Evolutionary conservation across 2,329 filamentous ascomycete genomes (phyloP).

Genomic region (Sarocladium oryzae): DNA sequence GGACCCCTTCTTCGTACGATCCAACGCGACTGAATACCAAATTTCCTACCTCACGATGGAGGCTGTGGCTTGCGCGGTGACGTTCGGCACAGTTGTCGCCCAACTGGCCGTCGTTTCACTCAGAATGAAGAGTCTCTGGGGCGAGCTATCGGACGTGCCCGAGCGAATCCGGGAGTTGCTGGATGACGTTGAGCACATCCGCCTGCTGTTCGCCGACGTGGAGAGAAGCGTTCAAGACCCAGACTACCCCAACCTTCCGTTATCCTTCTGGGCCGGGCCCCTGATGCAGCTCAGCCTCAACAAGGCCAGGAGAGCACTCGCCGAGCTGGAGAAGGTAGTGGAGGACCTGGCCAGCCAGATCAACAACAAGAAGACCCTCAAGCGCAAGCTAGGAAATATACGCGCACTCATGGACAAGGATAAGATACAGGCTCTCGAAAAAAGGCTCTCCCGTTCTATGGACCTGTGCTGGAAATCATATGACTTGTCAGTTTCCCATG

Average conservation of each 20-base stretch:
- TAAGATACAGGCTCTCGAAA: background rate
- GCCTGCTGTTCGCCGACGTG: conserved; percentile 4
- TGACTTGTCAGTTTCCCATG: background rate
- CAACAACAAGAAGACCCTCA: background rate
- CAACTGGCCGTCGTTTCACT: background rate
- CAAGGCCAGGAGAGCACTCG: background rate
- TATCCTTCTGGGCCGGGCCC: conserved; percentile 5
- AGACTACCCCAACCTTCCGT: background rate
- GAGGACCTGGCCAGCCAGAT: background rate
- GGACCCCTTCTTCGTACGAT: no score
- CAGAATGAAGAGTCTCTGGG: conserved; percentile 4
- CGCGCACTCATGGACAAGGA: background rate
- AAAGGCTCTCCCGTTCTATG: background rate
- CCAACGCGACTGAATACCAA: background rate
- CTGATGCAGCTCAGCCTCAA: conserved; percentile 6
- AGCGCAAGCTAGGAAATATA: background rate
- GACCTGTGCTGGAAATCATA: conserved; percentile 2
- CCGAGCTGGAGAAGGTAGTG: background rate
- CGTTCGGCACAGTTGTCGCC: conserved; percentile 1
- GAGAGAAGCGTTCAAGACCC: background rate
- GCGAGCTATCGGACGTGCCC: background rate
- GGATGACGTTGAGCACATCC: background rate
- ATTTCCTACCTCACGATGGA: background rate
- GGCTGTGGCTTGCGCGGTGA: background rate
- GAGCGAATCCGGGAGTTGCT: background rate